Conservation (phyloP, 2,329 filamentous ascomycete species). For the Elsinoe necatrix region DNA sequence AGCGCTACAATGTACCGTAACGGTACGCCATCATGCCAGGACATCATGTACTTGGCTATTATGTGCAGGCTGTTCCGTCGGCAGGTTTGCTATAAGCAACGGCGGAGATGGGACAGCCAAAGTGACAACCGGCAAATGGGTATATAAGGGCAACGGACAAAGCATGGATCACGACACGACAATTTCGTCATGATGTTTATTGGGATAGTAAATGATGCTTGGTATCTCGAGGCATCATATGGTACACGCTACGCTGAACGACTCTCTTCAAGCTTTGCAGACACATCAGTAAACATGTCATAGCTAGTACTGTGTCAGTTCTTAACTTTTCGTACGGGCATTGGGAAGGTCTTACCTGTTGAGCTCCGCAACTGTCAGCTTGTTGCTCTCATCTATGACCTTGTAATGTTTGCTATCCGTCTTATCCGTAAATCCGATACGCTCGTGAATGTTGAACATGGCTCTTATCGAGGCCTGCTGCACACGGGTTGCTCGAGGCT, state of each 20-base stretch:
- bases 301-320: conserved; percentile 34
- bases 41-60: background rate
- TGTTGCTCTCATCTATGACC: conserved; percentile 52
- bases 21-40: background rate
- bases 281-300: conserved; percentile 51
- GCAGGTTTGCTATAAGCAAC: conserved; percentile 16
- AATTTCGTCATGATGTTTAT: background rate
- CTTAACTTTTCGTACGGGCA: no score
- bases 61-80: conserved; percentile 15
- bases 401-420: conserved; percentile 50
- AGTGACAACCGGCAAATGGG: conserved; percentile 15
- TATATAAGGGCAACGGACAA: conserved; percentile 17
- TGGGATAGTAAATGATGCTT: background rate
- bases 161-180: conserved; percentile 11
- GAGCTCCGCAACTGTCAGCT: conserved; percentile 62
- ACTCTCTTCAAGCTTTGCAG: conserved; percentile 35
- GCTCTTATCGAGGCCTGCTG: conserved; percentile 25
- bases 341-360: conserved; percentile 54
- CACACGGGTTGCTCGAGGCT: conserved; percentile 32
- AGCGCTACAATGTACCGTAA: background rate
- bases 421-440: conserved; percentile 53
- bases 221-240: background rate
- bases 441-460: conserved; percentile 14
- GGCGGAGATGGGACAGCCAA: conserved; percentile 8
- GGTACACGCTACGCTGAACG: background rate